Base-by-base conservation (phyloP, 345 rosid genomes). In the Physaria fendleri region DNA sequence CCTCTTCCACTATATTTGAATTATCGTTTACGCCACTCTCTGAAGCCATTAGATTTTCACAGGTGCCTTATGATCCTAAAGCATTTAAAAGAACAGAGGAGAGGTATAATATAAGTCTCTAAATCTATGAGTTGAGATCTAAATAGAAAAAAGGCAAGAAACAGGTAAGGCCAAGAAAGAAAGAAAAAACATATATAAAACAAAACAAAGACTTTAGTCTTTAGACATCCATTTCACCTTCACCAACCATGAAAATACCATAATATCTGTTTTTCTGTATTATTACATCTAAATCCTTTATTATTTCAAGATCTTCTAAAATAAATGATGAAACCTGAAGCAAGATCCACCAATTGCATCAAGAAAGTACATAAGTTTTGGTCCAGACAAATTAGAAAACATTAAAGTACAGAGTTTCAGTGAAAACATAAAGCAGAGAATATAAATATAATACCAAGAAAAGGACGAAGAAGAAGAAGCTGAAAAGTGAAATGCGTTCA, bases 31-130 rank as follows among this genome's bases (percentile, higher is more conserved):
- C 11, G 9, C 51, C 57, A 15, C 33, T 46, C 40, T 46, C 63
- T 54, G 68, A 61, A 45, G 64, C 68, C 69, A 69, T 69, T 46
- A 37, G 51, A 18, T 38, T 20, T 43, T 13, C 52, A 32, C 27
- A 40, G 45, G 2, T 29, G 3, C 55, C 66, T 68, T 51, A 42
- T 12, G 43, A 14, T 38, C 64, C 69, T 56, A 38, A n/a, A 28
- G 44, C 39, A 22, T 25, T 38, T 8, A 65, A 24, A 47, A 29
- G 18, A 48, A 25, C 32, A 70, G 50, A 48, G 29, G 16, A 54
- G 7, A 23, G 1, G 38, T 8, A 3, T 35, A 44, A 34, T n/a
- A n/a, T 18, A 54, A 64, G 46, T 32, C 17, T 64, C 13, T 46
- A 33, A 21, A 24, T 42, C 18, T 65, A 8, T 12, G 44, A 43